Conservation (phyloP, 495 filamentous ascomycete species). For the Penicillium malachiteum region DNA sequence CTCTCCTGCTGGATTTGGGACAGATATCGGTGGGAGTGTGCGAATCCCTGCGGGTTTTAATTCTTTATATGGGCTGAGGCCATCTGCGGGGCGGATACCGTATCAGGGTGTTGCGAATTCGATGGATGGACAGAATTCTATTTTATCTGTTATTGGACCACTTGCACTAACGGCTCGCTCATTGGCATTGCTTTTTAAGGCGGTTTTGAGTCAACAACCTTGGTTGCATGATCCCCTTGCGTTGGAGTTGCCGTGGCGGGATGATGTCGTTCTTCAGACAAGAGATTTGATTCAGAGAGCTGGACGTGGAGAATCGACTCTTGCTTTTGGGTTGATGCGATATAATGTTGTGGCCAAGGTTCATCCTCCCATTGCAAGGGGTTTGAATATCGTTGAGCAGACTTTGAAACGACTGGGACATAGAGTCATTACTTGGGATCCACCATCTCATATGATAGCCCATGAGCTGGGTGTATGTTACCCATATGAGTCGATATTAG, state of each 20-base stretch:
- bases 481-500: neutral
- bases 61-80: slow-evolving; percentile 55
- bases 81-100: slow-evolving; percentile 46
- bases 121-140: slow-evolving; percentile 59
- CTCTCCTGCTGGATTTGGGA: slow-evolving; percentile 58
- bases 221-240: slow-evolving; percentile 66
- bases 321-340: slow-evolving; percentile 54
- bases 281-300: slow-evolving; percentile 39
- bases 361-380: slow-evolving; percentile 56
- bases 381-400: slow-evolving; percentile 50
- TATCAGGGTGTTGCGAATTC: slow-evolving; percentile 46
- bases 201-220: slow-evolving; percentile 53
- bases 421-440: slow-evolving; percentile 57
- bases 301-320: slow-evolving; percentile 23
- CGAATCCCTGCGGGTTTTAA: slow-evolving; percentile 67
- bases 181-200: slow-evolving; percentile 54
- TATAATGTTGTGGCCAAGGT: slow-evolving; percentile 49
- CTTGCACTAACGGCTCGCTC: slow-evolving; percentile 49
- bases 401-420: slow-evolving; percentile 55
- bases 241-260: slow-evolving; percentile 62
- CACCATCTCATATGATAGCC: slow-evolving; percentile 47
- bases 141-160: slow-evolving; percentile 59
- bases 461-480: slow-evolving; percentile 30
- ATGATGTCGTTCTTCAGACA: slow-evolving; percentile 47
- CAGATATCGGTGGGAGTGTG: slow-evolving; percentile 72